Conservation (phyloP, 495 filamentous ascomycete genomes). For the Neurospora pannonica region DNA sequence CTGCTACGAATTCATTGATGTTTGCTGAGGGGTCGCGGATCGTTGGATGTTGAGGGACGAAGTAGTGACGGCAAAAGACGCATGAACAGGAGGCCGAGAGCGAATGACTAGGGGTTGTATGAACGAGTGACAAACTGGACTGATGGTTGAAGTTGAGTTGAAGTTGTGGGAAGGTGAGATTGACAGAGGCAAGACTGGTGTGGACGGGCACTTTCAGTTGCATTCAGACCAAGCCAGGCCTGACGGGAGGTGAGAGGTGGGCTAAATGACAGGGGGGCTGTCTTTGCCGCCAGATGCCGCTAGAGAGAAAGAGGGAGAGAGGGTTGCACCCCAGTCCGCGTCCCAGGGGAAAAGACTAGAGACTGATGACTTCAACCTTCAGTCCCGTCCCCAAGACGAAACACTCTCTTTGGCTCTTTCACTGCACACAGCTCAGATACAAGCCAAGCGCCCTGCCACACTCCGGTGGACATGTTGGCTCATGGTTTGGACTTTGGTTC, state of each 20-base stretch:
- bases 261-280: neutral
- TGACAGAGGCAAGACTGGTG: neutral
- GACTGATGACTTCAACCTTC: neutral
- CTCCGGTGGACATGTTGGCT: neutral
- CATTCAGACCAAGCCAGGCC: neutral
- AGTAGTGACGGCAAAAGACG: neutral
- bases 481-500: neutral
- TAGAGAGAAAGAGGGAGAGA: neutral
- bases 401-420: neutral
- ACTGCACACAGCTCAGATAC: neutral
- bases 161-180: neutral
- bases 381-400: neutral
- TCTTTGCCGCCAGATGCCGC: neutral
- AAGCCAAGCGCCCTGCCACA: neutral
- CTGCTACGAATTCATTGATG: constrained; percentile 12
- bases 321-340: neutral
- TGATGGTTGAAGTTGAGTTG: neutral
- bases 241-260: neutral
- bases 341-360: too few relatives aligned
- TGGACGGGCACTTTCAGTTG: neutral
- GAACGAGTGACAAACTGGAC: neutral
- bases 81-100: neutral
- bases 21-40: neutral
- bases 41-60: neutral
- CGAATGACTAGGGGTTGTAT: neutral